phyloP scores from a whole-genome alignment of 495 filamentous ascomycete genomes.

The Annulohypoxylon bovei region DNA sequence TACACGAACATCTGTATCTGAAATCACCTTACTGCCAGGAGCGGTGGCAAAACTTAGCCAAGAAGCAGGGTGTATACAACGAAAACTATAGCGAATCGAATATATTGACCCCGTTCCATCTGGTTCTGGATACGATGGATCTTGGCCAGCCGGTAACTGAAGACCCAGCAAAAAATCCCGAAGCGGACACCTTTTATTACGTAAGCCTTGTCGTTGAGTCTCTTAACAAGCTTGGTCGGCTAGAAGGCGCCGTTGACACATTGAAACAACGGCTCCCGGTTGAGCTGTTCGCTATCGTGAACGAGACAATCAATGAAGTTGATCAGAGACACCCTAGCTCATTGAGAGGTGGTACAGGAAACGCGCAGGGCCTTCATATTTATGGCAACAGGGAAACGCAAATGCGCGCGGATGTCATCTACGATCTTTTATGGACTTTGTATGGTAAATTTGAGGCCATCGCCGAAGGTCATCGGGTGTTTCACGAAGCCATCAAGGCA shows the following conservation, averaged over 20 bases:
- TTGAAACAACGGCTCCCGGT: slow-evolving; percentile 94
- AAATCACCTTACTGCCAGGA: slow-evolving; percentile 97
- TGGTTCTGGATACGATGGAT: slow-evolving; percentile 84
- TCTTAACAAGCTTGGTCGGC: slow-evolving; percentile 83
- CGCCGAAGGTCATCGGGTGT: slow-evolving; percentile 90
- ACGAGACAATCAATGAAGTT: slow-evolving; percentile 92
- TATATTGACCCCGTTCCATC: slow-evolving; percentile 69
- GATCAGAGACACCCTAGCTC: slow-evolving; percentile 87
- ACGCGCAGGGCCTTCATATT: slow-evolving; percentile 69
- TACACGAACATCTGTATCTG: slow-evolving; percentile 96
- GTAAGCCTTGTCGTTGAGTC: slow-evolving; percentile 89
- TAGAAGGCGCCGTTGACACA: slow-evolving; percentile 85
- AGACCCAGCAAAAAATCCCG: slow-evolving; percentile 88
- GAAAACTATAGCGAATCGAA: slow-evolving; percentile 59
- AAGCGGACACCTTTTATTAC: slow-evolving; percentile 93
- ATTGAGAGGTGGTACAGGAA: slow-evolving; percentile 62
- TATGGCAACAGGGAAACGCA: slow-evolving; percentile 73
- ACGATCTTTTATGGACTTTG: slow-evolving; percentile 88
- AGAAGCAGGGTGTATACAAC: slow-evolving; percentile 57
- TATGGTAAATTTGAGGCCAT: slow-evolving; percentile 98
- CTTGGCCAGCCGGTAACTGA: slow-evolving; percentile 74
- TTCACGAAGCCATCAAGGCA: slow-evolving; percentile 87
- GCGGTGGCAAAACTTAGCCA: slow-evolving; percentile 82
- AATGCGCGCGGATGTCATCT: slow-evolving; percentile 80
- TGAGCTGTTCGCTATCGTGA: slow-evolving; percentile 92